Evolutionary conservation across 2,329 filamentous ascomycete species (phyloP), one percentile per base, ranked within the genome.

Genomic region (Epichloe aotearoae): DNA sequence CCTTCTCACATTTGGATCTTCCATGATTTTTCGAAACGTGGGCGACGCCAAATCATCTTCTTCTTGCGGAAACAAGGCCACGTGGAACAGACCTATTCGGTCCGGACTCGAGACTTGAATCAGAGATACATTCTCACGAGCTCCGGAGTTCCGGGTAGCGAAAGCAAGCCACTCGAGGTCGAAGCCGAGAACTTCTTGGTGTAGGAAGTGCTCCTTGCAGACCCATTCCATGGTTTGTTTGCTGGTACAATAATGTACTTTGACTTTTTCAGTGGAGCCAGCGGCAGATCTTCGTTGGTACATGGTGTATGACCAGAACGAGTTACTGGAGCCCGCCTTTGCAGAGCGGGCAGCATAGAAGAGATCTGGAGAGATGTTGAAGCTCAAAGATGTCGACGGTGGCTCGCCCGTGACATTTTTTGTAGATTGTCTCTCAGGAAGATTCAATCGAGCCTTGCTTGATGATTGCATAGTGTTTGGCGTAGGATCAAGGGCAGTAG

Each of bases 151-250:
- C 19, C 63, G 71, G 5, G 62, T 69, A 0, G 79, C 73, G 5
- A 75, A 69, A 1, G 71, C 56, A 49, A 80, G 74, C 90, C 91
- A 96, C 69, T 96, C 91, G 54, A 96, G 75, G 60, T 96, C 90
- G 54, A 96, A 88, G 0, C 90, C 90, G n/a, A 96, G 64, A 2
- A 94, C 67, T 39, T 79, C 72, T 59, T 93, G 80, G 26, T 75
- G 57, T 39, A 82, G 61, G 57, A 96, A 95, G 52, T 84, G 74
- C 52, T 77, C 65, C 53, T 79, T 65, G 52, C 80, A 73, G 7
- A 86, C 75, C 5, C 71, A 67, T 63, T 96, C 88, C 17, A 85
- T 84, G 3, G 77, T 79, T 37, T 79, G 70, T 43, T 75, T 76
- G 51, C 73, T 84, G 46, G 71, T 80, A 70, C 88, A 95, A 65